Base-by-base conservation (phyloP, 1,284 basidiomycete species). In the Trichosporon coremiiforme region DNA sequence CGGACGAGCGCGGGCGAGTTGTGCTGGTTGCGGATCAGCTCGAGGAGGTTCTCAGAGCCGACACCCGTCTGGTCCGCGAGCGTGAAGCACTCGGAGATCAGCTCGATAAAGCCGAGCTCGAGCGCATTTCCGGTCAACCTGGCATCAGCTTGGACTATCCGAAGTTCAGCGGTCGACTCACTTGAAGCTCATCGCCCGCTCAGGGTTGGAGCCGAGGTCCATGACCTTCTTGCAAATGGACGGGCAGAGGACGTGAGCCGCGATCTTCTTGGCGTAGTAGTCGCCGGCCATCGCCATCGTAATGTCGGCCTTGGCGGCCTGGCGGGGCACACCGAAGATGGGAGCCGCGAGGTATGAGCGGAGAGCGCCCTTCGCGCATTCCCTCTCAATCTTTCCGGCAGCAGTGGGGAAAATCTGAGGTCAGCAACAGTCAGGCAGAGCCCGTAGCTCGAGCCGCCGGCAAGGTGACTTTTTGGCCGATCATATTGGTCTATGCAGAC, bases 1-100 rank as follows among this genome's bases (percentile, higher is more conserved):
- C 72, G 69, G 1, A 73, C 73, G 9, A 79, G 68, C 25, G 71
- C 57, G 33, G 79, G 79, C 15, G 78, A 78, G 31, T 72, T 70
- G 72, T 83, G 82, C 72, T 81, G 79, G 65, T 79, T 89, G 83
- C 88, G 87, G 71, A 92, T 86, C 25, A 90, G 85, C 60, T 86
- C 83, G 64, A 87, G 85, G 13, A 85, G 75, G 75, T 87, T 85
- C 20, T 87, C 86, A 1, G 89, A 85, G 4, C 89, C 90, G 22
- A 95, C 90, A 17, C 93, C 93, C 0, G 91, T 87, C 81, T 94
- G 94, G 78, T 94, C 91, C 1, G 90, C 90, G 17, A 95, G 86
- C 3, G 94, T 95, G 79, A 91, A 89, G 45, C 87, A 86, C 84
- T 95, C 93, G 0, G 90, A 88, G 22, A 95, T 85, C 41, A 95